These are phyloP conservation scores for Candida freyschussii DNA, from an alignment of 1,139 yeast genomes.

Conservation along the genomic window DNA sequence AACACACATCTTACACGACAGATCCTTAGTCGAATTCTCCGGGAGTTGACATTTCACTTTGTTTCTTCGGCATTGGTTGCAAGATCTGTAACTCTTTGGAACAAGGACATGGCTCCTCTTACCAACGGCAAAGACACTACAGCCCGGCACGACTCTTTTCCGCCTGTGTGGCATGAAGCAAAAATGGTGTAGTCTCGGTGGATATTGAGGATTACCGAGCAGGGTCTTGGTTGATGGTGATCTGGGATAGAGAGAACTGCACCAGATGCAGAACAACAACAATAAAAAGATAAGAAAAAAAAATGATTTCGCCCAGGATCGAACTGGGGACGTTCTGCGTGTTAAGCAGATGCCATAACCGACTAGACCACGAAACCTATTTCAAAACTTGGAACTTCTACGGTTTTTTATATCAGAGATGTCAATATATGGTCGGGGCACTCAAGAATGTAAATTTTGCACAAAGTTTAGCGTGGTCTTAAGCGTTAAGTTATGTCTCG, in stretches of 20 bases:
- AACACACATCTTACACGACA: conserved; percentile 3
- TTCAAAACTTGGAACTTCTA: too few relatives aligned
- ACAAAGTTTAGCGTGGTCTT: neutral
- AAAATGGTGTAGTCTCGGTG: too few relatives aligned
- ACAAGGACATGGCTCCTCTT: conserved; percentile 4
- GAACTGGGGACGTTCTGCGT: conserved; percentile 99
- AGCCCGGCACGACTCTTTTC: too few relatives aligned
- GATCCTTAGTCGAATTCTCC: neutral
- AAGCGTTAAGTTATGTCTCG: neutral
- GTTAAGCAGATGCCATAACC: conserved; percentile 99
- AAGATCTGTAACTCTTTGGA: conserved; percentile 6
- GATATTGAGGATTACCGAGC: too few relatives aligned
- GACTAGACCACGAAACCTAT: conserved; percentile 87
- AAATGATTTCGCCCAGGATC: conserved; percentile 98
- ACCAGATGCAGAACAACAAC: too few relatives aligned
- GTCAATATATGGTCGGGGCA: too few relatives aligned
- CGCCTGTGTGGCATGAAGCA: too few relatives aligned
- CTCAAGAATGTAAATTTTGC: too few relatives aligned
- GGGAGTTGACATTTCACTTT: conserved; percentile 7
- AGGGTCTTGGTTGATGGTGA: too few relatives aligned
- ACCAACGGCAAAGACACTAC: conserved; percentile 5
- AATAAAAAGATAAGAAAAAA: conserved; percentile 5
- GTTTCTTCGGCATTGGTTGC: conserved; percentile 6
- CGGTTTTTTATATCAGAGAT: too few relatives aligned
- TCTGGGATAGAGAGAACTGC: too few relatives aligned